Evolutionary conservation across 2,329 filamentous ascomycete species (phyloP), one percentile per base, ranked within the genome.

Genomic region (Exophiala alcalophila): DNA sequence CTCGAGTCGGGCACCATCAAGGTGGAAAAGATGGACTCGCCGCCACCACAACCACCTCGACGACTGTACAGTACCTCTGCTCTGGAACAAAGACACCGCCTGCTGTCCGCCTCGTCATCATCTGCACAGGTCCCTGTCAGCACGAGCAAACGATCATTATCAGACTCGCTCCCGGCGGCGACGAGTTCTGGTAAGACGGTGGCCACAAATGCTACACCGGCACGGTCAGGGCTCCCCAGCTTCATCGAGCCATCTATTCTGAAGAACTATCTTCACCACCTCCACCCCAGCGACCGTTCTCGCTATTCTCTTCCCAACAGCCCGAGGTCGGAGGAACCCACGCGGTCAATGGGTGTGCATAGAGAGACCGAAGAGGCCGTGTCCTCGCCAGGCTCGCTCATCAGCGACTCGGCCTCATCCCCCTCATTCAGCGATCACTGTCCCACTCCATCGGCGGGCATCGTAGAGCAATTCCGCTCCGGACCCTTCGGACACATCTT

Each of bases 161-260:
- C 45, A 3, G 41, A 47, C 8, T 45, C 38, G 18, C 20, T 23
- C 20, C 28, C 32, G 12, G 14, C 38, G 9, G 10, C 7, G 12
- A 12, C 29, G 5, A 15, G 27, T 4, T 9, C 3, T 19, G 12
- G 24, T 9, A 16, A 25, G 5, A 38, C 12, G 7, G 27, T 19
- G n/a, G 18, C n/a, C 23, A 21, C 19, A 15, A 26, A 28, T 8
- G n/a, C 29, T 26, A 31, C 44, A 16, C 36, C 23, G 5, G 23
- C 12, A 20, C 40, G 26, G 12, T 52, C 49, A 6, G 49, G 45
- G 8, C 28, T 52, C 3, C 49, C 49, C 5, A 47, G 40, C 23
- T 52, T 52, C 31, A 52, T 52, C 23, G 49, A 49, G 41, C 49
- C 49, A 11, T 39, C 37, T 9, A 16, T 52, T 9, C 19, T 52